Evolutionary conservation across 257 asterid genomes (phyloP), one percentile per base, ranked within the genome.

Genomic region (Nemophila menziesii): DNA sequence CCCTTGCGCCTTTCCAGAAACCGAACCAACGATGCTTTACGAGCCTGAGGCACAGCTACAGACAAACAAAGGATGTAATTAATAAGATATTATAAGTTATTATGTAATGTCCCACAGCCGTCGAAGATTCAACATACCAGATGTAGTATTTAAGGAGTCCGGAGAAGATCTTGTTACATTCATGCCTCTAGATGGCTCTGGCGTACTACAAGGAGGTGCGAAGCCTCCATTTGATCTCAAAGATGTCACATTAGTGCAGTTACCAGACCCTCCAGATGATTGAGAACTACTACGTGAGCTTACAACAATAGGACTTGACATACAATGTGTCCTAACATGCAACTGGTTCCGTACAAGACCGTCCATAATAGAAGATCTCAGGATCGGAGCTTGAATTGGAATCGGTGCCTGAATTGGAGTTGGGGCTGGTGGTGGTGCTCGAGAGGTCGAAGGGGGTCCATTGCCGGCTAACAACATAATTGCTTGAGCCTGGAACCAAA

Each of bases 1-100:
- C 80, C 97, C 57, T 75, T 79, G 59, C 97, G 95, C 74, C 76
- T 87, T 79, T 87, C 97, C 74, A 87, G 52, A 55, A 87, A 87
- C 24, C 92, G 86, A 40, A 87, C 89, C 71, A 87, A 56, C 39
- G 97, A 82, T 61, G 86, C 90, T 64, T 70, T 58, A 11, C 97
- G 95, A 52, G 72, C 80, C 61, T 87, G 97, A 20, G 97, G 97
- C 43, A 82, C 94, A 8, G 86, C 93, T 86, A 68, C 49, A 54
- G 51, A 52, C 1, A 49, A 33, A 20, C 16, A 50, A 55, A 20
- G n/a, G 37, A 48, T 11, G 37, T 23, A 9, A 21, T 16, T 2
- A 8, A 8, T 4, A 15, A 29, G 19, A 15, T 26, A 24, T 27
- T 14, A 11, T 10, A 53, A 37, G 13, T 20, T 11, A 16, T 5